Base-by-base conservation (phyloP, 2,329 filamentous ascomycete species). In the Colletotrichum godetiae region DNA sequence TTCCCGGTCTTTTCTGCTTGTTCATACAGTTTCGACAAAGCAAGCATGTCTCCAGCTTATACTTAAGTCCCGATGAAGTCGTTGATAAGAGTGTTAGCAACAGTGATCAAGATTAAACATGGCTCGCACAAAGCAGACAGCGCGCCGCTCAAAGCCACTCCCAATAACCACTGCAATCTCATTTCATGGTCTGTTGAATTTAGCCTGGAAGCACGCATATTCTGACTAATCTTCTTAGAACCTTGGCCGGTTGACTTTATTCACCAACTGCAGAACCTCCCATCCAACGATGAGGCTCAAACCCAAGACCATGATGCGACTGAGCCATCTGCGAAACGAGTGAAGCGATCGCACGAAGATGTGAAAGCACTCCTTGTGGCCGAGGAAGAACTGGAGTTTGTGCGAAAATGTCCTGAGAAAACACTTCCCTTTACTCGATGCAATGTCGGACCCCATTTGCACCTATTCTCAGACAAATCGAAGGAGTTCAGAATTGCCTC, bases 201-300 rank as follows among this genome's bases (percentile, higher is more conserved):
- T n/a, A n/a, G 4, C 46, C 12, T 19, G 13, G 5, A 27, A 53
- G 35, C 24, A 27, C 12, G 29, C 24, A 42, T 24, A 24, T 63
- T 33, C 37, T 56, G 22, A 52, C 65, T 53, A 33, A 68, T 15
- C 1, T 27, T 10, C 7, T 35, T 60, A 73, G 71, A 73, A 66
- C 56, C 57, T 42, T 73, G 71, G 71, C 71, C 71, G 13, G 13
- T 52, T 13, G 67, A 61, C 11, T 66, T 73, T 22, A 52, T 71
- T 15, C 22, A 33, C n/a, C 60, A 71, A 33, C 49, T 73, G 15
- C 35, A n/a, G 31, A 37, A n/a, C 29, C 46, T 71, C 12, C 49
- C 63, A 11, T 31, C 29, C n/a, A 12, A 61, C 13, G 35, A 57
- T 22, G 56, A 70, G 31, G n/a, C n/a, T 19, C 66, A 49, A n/a